These are phyloP conservation scores for Ampelomyces quisqualis DNA, from an alignment of 2,329 filamentous ascomycete genomes.

Conservation along the genomic window DNA sequence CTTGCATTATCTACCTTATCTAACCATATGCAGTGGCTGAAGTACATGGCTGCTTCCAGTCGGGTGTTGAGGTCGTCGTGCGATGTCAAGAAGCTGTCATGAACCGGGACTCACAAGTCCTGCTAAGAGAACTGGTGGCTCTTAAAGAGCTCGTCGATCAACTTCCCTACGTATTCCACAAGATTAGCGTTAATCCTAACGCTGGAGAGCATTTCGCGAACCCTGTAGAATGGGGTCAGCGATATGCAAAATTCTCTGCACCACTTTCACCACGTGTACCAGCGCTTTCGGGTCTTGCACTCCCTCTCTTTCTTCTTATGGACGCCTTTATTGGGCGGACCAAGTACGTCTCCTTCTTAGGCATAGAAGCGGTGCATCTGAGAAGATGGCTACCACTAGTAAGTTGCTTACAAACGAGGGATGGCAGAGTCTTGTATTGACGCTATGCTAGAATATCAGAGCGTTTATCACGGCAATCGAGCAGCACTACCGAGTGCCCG, in stretches of 20 bases:
- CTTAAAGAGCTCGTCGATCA: constrained; percentile 57
- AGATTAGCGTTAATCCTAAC: constrained; percentile 56
- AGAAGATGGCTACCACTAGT: constrained; percentile 56
- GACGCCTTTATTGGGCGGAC: constrained; percentile 57
- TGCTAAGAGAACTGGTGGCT: constrained; percentile 54
- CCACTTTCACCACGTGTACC: constrained; percentile 55
- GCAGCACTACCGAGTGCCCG: constrained; percentile 55
- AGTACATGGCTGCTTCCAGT: constrained; percentile 29
- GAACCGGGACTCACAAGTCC: constrained; percentile 54
- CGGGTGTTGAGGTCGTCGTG: constrained; percentile 42
- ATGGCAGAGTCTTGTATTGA: too few species aligned
- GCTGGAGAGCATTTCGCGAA: constrained; percentile 39
- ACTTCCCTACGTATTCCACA: constrained; percentile 57
- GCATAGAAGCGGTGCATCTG: constrained; percentile 54
- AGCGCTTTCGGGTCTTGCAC: constrained; percentile 51
- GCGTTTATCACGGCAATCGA: constrained; percentile 59
- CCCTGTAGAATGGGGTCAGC: constrained; percentile 26
- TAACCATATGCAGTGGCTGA: too few species aligned
- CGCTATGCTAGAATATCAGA: constrained; percentile 53
- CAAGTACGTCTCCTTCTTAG: constrained; percentile 55
- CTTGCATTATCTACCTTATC: too few species aligned
- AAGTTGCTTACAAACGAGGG: too few species aligned
- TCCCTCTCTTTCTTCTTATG: constrained; percentile 54
- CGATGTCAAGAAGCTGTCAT: constrained; percentile 58
- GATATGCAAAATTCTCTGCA: constrained; percentile 50